Evolutionary conservation across 2,329 filamentous ascomycete species (phyloP).

Genomic region (Aspergillus costaricaensis): DNA sequence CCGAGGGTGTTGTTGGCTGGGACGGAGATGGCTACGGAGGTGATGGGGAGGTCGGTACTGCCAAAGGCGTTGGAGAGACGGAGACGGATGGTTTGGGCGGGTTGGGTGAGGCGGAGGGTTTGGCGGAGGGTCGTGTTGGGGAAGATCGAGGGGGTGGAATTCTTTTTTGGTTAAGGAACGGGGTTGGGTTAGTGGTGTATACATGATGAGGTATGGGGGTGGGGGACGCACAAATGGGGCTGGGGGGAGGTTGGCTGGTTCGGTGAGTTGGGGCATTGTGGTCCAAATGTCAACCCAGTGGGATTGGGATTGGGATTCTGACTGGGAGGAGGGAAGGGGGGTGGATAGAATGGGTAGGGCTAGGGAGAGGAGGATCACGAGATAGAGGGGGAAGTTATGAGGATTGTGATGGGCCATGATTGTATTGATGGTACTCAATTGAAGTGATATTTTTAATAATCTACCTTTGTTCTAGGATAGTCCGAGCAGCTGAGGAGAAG

Average conservation of each 20-base stretch:
- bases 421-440: too few species aligned
- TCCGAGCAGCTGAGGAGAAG: too few species aligned
- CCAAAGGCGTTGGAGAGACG: constrained; percentile 69
- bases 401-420: neutral
- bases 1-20: constrained; percentile 49
- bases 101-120: constrained; percentile 62
- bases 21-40: constrained; percentile 59
- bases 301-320: neutral
- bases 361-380: neutral
- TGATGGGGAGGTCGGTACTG: constrained; percentile 60
- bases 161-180: constrained; percentile 39
- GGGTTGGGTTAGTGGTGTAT: constrained; percentile 10
- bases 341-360: neutral
- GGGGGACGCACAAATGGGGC: constrained; percentile 55
- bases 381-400: too few species aligned
- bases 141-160: constrained; percentile 57
- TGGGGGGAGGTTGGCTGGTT: constrained; percentile 63
- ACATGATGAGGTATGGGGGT: neutral
- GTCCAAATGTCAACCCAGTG: constrained; percentile 67
- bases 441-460: too few species aligned
- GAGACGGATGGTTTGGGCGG: constrained; percentile 59
- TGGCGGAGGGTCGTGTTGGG: constrained; percentile 66
- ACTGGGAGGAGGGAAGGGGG: neutral
- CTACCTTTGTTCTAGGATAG: rapidly evolving
- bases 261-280: constrained; percentile 66